phyloP scores from a whole-genome alignment of 176 grass and related monocot species.

The Musa acuminata region DNA sequence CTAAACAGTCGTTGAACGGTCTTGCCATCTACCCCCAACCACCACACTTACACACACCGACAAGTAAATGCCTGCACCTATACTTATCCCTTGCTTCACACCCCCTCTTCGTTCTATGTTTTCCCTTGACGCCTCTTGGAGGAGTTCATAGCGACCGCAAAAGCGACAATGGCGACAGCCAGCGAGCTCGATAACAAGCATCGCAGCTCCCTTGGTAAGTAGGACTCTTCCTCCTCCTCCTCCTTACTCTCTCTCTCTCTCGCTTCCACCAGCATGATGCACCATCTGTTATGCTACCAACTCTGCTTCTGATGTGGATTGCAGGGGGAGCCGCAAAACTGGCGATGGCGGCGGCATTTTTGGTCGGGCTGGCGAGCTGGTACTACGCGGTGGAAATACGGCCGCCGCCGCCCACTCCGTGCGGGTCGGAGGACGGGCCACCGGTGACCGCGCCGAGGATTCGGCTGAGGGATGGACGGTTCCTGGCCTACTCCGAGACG shows the following conservation, averaged over 20 bases:
- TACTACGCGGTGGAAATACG: constrained; percentile 28
- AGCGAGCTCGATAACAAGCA: neutral
- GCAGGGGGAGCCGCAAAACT: neutral
- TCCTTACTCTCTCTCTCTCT: neutral
- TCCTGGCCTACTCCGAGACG: constrained; percentile 65
- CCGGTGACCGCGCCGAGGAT: constrained; percentile 53
- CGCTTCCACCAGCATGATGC: neutral
- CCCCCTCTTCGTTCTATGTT: no score
- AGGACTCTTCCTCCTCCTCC: neutral
- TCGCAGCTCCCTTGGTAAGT: neutral
- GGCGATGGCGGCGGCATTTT: constrained; percentile 29
- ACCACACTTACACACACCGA: no score
- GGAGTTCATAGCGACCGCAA: no score
- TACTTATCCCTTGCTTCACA: no score
- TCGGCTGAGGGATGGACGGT: constrained; percentile 48
- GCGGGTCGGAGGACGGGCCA: constrained; percentile 43
- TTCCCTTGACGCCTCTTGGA: no score
- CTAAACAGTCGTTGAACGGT: no score
- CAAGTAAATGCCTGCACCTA: no score
- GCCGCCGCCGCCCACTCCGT: constrained; percentile 38
- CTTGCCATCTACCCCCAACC: no score
- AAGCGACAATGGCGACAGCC: neutral
- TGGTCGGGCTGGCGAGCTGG: constrained; percentile 37
- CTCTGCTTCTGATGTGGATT: constrained; percentile 13
- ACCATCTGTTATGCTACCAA: neutral